Evolutionary conservation across 768 basidiomycete genomes (phyloP).

Genomic region (Suillus placidus): DNA sequence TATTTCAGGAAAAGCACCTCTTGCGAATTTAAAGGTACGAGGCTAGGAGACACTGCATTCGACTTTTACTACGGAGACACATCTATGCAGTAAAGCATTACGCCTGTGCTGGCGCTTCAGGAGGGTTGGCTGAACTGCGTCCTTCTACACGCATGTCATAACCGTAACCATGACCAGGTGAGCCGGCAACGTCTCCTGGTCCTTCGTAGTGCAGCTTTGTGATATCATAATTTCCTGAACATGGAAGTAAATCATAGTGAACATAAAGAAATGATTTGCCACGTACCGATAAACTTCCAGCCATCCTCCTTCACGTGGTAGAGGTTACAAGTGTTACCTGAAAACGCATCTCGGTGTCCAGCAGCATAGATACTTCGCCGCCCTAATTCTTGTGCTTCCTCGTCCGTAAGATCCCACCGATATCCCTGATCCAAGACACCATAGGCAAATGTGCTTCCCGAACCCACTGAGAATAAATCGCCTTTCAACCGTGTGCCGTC

Average conservation of each 20-base stretch:
- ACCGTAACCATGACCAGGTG: slow-evolving; percentile 71
- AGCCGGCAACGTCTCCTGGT: slow-evolving; percentile 66
- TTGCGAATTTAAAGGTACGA: neutral
- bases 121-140: slow-evolving; percentile 54
- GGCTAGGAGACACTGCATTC: neutral
- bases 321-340: slow-evolving; percentile 94
- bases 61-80: slow-evolving; percentile 24
- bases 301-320: slow-evolving; percentile 95
- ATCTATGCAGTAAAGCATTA: slow-evolving; percentile 20
- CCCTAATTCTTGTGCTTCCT: slow-evolving; percentile 93
- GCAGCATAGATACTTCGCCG: slow-evolving; percentile 95
- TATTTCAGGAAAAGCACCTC: neutral
- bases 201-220: slow-evolving; percentile 91
- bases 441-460: slow-evolving; percentile 98
- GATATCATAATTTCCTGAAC: slow-evolving; percentile 90
- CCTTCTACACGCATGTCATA: slow-evolving; percentile 73
- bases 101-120: slow-evolving; percentile 34
- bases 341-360: slow-evolving; percentile 94
- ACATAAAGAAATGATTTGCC: slow-evolving; percentile 3
- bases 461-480: slow-evolving; percentile 97
- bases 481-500: slow-evolving; percentile 96
- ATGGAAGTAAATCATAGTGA: slow-evolving; percentile 41
- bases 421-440: slow-evolving; percentile 97
- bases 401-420: slow-evolving; percentile 88
- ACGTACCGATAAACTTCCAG: slow-evolving; percentile 93